phyloP scores from a whole-genome alignment of 2,329 filamentous ascomycete genomes.

The Alternaria novae-zelandiae region DNA sequence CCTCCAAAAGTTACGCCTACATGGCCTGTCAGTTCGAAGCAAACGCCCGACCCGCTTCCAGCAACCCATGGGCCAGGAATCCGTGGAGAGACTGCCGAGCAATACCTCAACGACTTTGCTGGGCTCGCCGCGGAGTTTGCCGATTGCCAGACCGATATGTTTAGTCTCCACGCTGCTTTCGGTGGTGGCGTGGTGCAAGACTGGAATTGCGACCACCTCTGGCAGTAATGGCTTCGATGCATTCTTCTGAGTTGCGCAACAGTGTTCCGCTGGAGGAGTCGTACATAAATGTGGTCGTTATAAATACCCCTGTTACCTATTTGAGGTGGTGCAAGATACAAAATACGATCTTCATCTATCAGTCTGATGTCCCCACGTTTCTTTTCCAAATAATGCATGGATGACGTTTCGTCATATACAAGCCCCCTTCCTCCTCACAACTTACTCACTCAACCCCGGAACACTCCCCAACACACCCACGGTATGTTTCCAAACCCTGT shows the following conservation, averaged over 20 bases:
- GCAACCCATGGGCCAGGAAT: background rate
- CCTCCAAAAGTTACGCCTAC: background rate
- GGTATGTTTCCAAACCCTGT: constrained; percentile 44
- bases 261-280: background rate
- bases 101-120: constrained; percentile 20
- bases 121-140: constrained; percentile 18
- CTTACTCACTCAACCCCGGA: background rate
- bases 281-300: background rate
- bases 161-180: constrained; percentile 12
- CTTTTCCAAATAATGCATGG: background rate
- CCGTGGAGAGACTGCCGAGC: constrained; percentile 10
- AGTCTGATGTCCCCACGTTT: background rate
- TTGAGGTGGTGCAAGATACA: background rate
- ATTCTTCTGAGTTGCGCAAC: background rate
- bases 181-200: constrained; percentile 16
- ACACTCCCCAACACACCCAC: constrained; percentile 15
- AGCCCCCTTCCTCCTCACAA: background rate
- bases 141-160: constrained; percentile 10
- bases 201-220: constrained; percentile 21
- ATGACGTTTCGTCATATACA: background rate
- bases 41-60: background rate
- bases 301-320: background rate
- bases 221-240: constrained; percentile 10
- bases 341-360: background rate
- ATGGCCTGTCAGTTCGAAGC: background rate